These are phyloP conservation scores for Colletotrichum camelliae DNA, from an alignment of 2,329 filamentous ascomycete genomes.

Conservation along the genomic window DNA sequence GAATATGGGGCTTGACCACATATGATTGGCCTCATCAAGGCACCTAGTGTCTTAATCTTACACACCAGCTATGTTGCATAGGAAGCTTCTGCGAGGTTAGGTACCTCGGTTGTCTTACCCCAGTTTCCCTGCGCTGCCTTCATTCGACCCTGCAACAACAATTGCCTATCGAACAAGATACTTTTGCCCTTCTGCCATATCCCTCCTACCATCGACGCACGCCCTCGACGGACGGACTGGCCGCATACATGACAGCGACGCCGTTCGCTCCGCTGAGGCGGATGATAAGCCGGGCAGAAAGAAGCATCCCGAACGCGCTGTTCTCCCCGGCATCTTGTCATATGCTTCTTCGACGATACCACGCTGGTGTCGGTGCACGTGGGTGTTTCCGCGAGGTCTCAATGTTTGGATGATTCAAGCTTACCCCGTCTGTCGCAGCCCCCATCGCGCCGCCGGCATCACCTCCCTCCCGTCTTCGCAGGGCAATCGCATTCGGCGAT, in stretches of 20 bases:
- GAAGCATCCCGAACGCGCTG: background rate
- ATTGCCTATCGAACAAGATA: background rate
- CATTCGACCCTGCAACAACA: background rate
- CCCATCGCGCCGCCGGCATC: background rate
- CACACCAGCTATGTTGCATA: background rate
- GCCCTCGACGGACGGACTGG: background rate
- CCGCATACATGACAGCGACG: background rate
- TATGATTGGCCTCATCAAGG: background rate
- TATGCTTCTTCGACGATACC: background rate
- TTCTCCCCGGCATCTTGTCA: background rate
- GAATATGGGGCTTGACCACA: background rate
- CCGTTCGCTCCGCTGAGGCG: background rate
- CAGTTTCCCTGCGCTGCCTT: background rate
- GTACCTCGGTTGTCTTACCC: background rate
- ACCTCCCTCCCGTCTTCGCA: constrained; percentile 6
- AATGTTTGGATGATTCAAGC: background rate
- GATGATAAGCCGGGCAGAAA: background rate
- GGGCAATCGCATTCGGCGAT: constrained; percentile 6
- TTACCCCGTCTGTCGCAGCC: background rate
- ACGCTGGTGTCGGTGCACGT: background rate
- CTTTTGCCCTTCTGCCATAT: background rate
- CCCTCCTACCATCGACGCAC: background rate
- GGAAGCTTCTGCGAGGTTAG: background rate
- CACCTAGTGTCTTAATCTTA: background rate
- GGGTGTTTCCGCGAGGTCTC: background rate